Conservation (phyloP, 169 alveolate genomes). For the Plasmodium ovale region DNA sequence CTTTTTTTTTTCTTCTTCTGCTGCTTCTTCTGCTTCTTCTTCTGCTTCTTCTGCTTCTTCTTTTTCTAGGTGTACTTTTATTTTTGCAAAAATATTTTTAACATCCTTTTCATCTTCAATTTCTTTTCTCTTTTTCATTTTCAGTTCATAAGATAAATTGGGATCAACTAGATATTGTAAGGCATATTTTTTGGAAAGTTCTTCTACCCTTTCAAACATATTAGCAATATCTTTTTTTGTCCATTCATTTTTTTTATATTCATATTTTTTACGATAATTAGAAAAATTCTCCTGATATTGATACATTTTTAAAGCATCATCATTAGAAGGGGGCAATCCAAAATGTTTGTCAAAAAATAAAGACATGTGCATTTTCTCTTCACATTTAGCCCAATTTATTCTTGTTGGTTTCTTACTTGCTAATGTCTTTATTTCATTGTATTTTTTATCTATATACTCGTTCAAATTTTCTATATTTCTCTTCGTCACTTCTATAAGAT, state of each 20-base stretch:
- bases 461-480: slow-evolving; percentile 48
- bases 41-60: neutral
- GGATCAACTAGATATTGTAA: slow-evolving; percentile 32
- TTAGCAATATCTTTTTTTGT: slow-evolving; percentile 41
- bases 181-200: slow-evolving; percentile 42
- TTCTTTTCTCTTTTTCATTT: slow-evolving; percentile 15
- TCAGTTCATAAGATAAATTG: slow-evolving; percentile 29
- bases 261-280: slow-evolving; percentile 69
- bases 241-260: slow-evolving; percentile 62
- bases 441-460: slow-evolving; percentile 48
- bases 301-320: slow-evolving; percentile 59
- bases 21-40: neutral
- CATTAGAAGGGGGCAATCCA: slow-evolving; percentile 67
- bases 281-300: slow-evolving; percentile 26
- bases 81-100: slow-evolving; percentile 13
- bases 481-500: slow-evolving; percentile 13
- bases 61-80: slow-evolving; percentile 41
- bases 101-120: slow-evolving; percentile 31
- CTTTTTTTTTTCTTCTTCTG: neutral
- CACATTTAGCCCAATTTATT: slow-evolving; percentile 35
- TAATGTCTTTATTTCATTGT: slow-evolving; percentile 65
- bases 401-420: slow-evolving; percentile 59
- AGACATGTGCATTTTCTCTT: slow-evolving; percentile 63
- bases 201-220: slow-evolving; percentile 35
- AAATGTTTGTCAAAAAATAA: slow-evolving; percentile 41